A percentile compares a stretch with the other conserved stretches of the same genome.
Evolutionary conservation across 1,284 basidiomycete species (phyloP).

Genomic region (Ceratobasidium sp.): DNA sequence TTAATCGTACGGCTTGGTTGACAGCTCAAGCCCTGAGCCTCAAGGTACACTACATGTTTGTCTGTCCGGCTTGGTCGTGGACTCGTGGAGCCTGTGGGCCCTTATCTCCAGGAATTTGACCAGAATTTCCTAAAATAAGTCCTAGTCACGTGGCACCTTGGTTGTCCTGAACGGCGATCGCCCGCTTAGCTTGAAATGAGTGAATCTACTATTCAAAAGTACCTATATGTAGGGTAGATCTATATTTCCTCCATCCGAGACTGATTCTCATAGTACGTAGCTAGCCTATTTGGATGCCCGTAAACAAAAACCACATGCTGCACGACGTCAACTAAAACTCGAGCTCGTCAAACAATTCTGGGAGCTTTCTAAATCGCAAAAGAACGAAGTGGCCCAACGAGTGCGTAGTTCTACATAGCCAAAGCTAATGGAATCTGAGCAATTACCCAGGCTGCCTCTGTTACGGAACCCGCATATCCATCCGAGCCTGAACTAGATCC

Average conservation of each 20-base stretch:
- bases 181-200: not conserved
- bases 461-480: not conserved
- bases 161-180: not conserved
- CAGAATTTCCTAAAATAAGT: no score
- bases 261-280: not conserved
- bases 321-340: constrained; percentile 18
- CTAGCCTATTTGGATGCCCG: constrained; percentile 20
- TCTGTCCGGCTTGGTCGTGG: no score
- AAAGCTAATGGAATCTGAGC: not conserved
- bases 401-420: not conserved
- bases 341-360: constrained; percentile 18
- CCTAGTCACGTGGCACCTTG: no score
- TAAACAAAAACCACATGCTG: not conserved
- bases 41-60: not conserved
- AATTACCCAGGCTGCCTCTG: not conserved
- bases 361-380: constrained; percentile 3
- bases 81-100: not conserved
- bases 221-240: not conserved
- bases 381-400: constrained; percentile 1
- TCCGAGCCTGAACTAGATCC: constrained; percentile 21
- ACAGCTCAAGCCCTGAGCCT: not conserved
- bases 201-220: not conserved
- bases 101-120: no score
- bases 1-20: not conserved
- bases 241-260: not conserved